Base-by-base conservation (phyloP, 495 filamentous ascomycete species). In the Pyronema domesticum region DNA sequence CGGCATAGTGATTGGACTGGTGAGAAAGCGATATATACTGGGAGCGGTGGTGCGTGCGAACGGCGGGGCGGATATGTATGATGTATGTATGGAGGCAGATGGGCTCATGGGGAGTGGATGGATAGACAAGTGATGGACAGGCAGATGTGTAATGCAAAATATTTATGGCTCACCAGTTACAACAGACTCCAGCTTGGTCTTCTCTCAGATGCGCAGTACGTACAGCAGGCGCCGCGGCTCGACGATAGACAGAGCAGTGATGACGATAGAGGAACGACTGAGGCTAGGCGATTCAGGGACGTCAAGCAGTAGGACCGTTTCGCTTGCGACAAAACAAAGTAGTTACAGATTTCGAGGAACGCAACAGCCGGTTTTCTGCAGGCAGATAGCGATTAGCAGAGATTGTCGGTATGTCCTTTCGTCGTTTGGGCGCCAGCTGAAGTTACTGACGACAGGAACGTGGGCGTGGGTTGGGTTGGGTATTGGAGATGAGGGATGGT, bases 321-420 rank as follows among this genome's bases (percentile, higher is more conserved):
- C 19, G 47, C 47, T 50, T 50, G 47, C 47, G 47, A 36, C 30
- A 36, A 11, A 50, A 50, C 10, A n/a, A n/a, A 23, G 45, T 47
- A 47, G 15, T 47, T 23, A 47, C 45, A 47, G 18, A 19, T 47
- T 23, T 47, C 45, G 45, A 11, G 45, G 45, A 30, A 30, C 23
- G 23, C 23, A 30, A 30, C 23, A 30, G 23, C 23, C 23, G 23
- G 23, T 30, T 30, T 30, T 30, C 23, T 30, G 23, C 23, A 30
- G 23, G 23, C 23, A 30, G 23, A 30, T 30, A 30, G 23, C 23
- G 23, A 23, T 47, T 47, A 47, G 45, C 7, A 47, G 45, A 42
- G 39, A 30, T 30, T 5, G 23, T 30, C 5, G 23, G 23, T 30
- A 30, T 30, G 23, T 30, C 23, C 23, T 30, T 30, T 42, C 11